These are phyloP conservation scores for Pelargonium australe DNA, from an alignment of 441 rosid genomes.

Conservation along the genomic window DNA sequence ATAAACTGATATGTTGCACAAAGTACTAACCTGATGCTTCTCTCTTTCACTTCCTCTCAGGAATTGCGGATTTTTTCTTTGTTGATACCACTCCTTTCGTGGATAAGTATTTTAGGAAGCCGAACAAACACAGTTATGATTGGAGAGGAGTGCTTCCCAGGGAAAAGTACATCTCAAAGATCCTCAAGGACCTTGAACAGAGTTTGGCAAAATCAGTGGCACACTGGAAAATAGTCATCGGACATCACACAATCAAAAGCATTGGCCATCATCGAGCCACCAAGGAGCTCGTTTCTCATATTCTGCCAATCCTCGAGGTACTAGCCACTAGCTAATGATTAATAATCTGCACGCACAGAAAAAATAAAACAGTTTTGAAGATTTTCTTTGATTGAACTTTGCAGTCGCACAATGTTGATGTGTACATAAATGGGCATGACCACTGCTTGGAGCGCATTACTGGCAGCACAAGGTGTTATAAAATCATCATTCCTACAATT, in stretches of 20 bases:
- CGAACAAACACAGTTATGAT: conserved; percentile 48
- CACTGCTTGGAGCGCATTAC: conserved; percentile 50
- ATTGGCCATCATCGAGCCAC: conserved; percentile 68
- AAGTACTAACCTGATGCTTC: too few relatives aligned
- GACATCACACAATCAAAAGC: conserved; percentile 73
- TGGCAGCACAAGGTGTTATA: conserved; percentile 32
- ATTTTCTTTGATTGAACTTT: neutral
- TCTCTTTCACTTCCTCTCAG: conserved; percentile 19
- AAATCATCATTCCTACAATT: neutral
- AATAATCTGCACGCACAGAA: neutral
- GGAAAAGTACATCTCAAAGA: conserved; percentile 39
- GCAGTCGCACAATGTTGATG: conserved; percentile 44
- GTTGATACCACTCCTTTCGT: conserved; percentile 82
- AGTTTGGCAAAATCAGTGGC: conserved; percentile 46
- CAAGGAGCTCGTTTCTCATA: conserved; percentile 38
- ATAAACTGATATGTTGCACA: too few relatives aligned
- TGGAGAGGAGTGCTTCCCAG: conserved; percentile 62
- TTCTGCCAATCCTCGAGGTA: conserved; percentile 75
- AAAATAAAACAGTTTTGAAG: neutral
- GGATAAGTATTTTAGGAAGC: conserved; percentile 43
- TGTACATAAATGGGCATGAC: conserved; percentile 55
- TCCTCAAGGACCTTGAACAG: conserved; percentile 46
- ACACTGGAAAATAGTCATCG: conserved; percentile 77
- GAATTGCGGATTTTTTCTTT: conserved; percentile 58
- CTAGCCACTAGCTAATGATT: neutral